Base-by-base conservation (phyloP, 345 rosid genomes). In the Nasturtium officinale region DNA sequence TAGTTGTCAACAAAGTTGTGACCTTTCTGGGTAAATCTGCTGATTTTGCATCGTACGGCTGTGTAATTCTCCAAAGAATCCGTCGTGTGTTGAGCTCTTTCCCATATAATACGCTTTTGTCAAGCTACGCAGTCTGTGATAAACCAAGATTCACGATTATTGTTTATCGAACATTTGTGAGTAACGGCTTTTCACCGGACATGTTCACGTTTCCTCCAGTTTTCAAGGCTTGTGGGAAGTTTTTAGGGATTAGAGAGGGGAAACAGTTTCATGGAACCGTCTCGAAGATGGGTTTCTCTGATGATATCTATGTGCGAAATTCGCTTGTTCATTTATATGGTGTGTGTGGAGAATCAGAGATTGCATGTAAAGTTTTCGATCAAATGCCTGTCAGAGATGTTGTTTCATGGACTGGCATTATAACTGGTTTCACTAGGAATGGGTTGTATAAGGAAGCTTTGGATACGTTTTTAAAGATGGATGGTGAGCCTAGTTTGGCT, bases 321-420 rank as follows among this genome's bases (percentile, higher is more conserved):
- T 81, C 85, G 25, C 83, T 79, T 45, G 57, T 79, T 48, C 79
- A 82, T 75, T 11, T 69, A 0, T 76, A 80, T 28, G 48, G 81
- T 37, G 45, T 57, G 6, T 78, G 85, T 32, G 81, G 81, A 6
- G 60, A 77, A n/a, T 81, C 40, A 58, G 2, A 26, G 50, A 50
- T 7, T 56, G 83, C 84, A 40, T 16, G 74, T 28, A 77, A 43
- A 12, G 66, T 74, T 86, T 85, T 85, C 52, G 86, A 81, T 58
- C 76, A 79, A 73, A 85, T 82, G 83, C 77, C 48, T 72, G 79
- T 69, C 25, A 84, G 84, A 78, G 85, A 84, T 76, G 76, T 74
- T 23, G 73, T 84, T n/a, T 82, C 83, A 0, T 84, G 87, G 87
- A 78, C 82, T 33, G 67, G 79, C 0, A 61, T 82, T 58, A 70